Base-by-base conservation (phyloP, 768 basidiomycete species). In the Kwoniella botswanensis region DNA sequence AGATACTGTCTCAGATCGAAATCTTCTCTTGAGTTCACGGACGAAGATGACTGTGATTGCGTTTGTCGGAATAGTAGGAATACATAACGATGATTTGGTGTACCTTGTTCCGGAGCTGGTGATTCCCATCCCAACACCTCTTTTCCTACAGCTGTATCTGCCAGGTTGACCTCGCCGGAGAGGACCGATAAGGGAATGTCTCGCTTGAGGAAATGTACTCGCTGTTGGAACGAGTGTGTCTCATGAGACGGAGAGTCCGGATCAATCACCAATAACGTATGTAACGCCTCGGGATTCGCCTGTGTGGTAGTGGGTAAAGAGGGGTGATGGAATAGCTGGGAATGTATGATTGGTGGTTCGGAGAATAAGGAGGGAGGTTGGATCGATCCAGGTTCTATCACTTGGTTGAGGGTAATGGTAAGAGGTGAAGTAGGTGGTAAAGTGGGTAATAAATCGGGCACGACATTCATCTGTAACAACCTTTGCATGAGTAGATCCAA, bases 401-500 rank as follows among this genome's bases (percentile, higher is more conserved):
- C 41, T 52, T 21, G 43, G 58, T 56, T 63, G 4, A 50, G 65
- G 74, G 88, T 88, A 62, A 95, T 83, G 26, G 88, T 89, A 13
- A 98, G 85, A 78, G 96, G 93, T 46, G 93, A 77, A 18, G 88
- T 88, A 0, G 93, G 93, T 62, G 87, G 88, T 9, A 96, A 79
- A 46, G 85, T 85, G 0, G 92, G 89, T 18, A 98, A 82, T 12
- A 95, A 85, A 79, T 99, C 96, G 0, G 96, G 95, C 2, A 97
- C 86, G 68, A 98, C 90, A 61, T 90, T 85, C 93, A 97, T 93
- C 84, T 94, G 92, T 75, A 93, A 87, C 56, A 98, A 79, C 79
- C 95, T 91, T 80, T 97, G 92, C 93, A 97, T 97, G 91, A 98
- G 85, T 46, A 94, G 85, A 80, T 97, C 94, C 44, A 98, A 85